Conservation (phyloP, 2,329 filamentous ascomycete species). For the Fusarium duplospermum region DNA sequence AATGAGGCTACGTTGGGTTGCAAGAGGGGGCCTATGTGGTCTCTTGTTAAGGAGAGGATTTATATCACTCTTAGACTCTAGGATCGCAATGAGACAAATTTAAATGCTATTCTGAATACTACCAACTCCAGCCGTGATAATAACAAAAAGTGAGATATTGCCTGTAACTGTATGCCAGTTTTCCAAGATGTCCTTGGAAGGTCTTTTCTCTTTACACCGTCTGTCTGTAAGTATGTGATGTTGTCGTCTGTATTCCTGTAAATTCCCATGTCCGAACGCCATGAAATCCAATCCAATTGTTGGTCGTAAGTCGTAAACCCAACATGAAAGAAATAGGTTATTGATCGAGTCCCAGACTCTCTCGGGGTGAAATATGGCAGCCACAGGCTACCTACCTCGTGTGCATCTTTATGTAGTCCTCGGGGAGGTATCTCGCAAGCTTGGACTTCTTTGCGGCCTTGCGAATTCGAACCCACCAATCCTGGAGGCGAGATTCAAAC, state of each 20-base stretch:
- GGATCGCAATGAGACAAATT: not conserved
- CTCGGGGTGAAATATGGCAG: not conserved
- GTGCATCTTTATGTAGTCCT: constrained; percentile 49
- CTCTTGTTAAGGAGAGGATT: not conserved
- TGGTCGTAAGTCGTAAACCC: not conserved
- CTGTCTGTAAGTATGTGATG: not conserved
- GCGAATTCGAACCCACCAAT: constrained; percentile 52
- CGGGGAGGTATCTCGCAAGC: constrained; percentile 49
- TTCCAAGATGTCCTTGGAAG: not conserved
- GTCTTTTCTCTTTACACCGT: not conserved
- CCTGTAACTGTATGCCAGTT: not conserved
- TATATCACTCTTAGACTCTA: not conserved
- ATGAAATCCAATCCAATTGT: not conserved
- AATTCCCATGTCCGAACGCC: not conserved
- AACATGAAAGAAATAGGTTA: not conserved
- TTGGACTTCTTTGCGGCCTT: constrained; percentile 51
- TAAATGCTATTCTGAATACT: not conserved
- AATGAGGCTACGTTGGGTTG: not conserved
- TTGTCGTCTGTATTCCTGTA: not conserved
- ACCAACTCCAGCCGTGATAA: not conserved
- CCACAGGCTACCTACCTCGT: constrained; percentile 41
- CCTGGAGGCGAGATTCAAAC: constrained; percentile 45
- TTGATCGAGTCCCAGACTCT: not conserved
- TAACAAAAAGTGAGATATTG: not conserved
- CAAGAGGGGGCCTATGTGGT: not conserved